These are phyloP conservation scores for Sporodiniella umbellata DNA, from an alignment of 371 early-diverging fungal species.

Conservation along the genomic window DNA sequence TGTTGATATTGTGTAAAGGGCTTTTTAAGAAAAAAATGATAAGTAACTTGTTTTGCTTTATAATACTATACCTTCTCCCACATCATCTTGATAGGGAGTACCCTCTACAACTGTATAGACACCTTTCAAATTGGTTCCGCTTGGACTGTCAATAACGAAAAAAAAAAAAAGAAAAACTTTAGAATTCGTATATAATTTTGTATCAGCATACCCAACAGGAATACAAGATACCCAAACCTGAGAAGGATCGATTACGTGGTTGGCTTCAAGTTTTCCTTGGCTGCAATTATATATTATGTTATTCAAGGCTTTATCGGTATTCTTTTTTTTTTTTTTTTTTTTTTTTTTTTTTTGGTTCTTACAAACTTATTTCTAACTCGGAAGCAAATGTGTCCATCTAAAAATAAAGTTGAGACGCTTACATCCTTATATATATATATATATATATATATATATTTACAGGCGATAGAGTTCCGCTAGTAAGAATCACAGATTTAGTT, in stretches of 20 bases:
- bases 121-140: constrained; percentile 37
- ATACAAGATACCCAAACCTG: constrained; percentile 54
- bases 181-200: too few relatives aligned
- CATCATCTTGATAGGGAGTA: constrained; percentile 63
- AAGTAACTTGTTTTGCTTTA: neutral
- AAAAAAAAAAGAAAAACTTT: too few relatives aligned
- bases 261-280: constrained; percentile 45
- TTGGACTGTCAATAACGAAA: too few relatives aligned
- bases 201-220: constrained; percentile 42
- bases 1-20: constrained; percentile 47
- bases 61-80: constrained; percentile 53
- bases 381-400: constrained; percentile 66
- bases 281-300: too few relatives aligned
- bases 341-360: too few relatives aligned
- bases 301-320: too few relatives aligned
- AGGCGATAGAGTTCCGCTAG: constrained; percentile 86
- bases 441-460: constrained; percentile 25
- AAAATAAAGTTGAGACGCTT: too few relatives aligned
- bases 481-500: constrained; percentile 69
- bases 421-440: neutral
- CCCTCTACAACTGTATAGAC: constrained; percentile 49
- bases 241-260: constrained; percentile 56
- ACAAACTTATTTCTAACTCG: constrained; percentile 58
- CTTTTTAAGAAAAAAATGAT: constrained; percentile 5
- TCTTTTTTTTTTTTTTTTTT: too few relatives aligned